These are phyloP conservation scores for Globisporangium cederbergense DNA, from an alignment of 352 stramenopile species.

Conservation along the genomic window DNA sequence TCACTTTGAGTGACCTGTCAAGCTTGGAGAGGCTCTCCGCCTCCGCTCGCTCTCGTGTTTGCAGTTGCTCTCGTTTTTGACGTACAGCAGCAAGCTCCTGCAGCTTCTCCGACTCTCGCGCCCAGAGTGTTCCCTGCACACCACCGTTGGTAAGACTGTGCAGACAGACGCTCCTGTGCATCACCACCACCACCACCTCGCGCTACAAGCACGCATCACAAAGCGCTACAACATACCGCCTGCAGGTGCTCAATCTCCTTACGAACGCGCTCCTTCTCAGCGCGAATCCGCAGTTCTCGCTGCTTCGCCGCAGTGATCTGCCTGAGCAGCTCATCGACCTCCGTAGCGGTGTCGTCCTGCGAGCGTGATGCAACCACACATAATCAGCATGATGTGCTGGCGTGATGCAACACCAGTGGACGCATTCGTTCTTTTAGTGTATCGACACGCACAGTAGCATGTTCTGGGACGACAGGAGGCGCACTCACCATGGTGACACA, in stretches of 20 bases:
- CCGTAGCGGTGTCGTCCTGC: constrained; percentile 22
- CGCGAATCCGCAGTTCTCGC: constrained; percentile 56
- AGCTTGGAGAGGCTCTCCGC: constrained; percentile 29
- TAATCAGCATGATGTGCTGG: neutral
- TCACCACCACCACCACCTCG: constrained; percentile 1
- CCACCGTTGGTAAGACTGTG: neutral
- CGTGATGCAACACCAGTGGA: neutral
- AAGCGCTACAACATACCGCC: constrained; percentile 21
- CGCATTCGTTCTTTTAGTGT: neutral
- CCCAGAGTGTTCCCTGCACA: constrained; percentile 39
- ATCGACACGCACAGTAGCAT: neutral
- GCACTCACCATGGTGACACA: constrained; percentile 1
- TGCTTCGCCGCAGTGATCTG: constrained; percentile 56
- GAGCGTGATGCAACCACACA: neutral
- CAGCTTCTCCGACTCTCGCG: constrained; percentile 39
- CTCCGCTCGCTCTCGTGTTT: constrained; percentile 31
- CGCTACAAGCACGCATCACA: neutral
- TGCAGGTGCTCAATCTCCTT: constrained; percentile 44
- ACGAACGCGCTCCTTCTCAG: constrained; percentile 65
- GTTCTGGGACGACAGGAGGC: neutral
- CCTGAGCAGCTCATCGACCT: constrained; percentile 56
- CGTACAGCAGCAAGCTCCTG: constrained; percentile 40
- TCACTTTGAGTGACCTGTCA: constrained; percentile 30
- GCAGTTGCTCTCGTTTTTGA: constrained; percentile 25
- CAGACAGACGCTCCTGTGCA: neutral